phyloP scores from a whole-genome alignment of 2,329 filamentous ascomycete genomes.

The Stagonosporopsis chrysanthemi region DNA sequence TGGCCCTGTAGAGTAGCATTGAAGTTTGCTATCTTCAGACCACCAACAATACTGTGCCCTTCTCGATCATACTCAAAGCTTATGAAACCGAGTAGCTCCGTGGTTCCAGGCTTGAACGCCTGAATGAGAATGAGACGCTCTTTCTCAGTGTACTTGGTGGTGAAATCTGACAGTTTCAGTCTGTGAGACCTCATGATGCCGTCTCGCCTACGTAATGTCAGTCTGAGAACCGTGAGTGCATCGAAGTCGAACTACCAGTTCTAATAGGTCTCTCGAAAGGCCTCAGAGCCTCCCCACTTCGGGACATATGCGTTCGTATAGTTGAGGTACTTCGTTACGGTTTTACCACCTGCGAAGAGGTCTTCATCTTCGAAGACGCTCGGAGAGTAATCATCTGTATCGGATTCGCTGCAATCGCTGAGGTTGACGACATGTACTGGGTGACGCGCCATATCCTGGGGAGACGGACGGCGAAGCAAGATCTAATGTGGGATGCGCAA shows the following conservation, averaged over 20 bases:
- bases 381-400: neutral
- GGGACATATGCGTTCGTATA: neutral
- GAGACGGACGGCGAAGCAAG: neutral
- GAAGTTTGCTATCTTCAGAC: conserved; percentile 26
- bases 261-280: neutral
- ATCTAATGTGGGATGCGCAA: neutral
- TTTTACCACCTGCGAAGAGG: neutral
- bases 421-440: neutral
- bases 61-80: conserved; percentile 22
- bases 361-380: neutral
- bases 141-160: conserved; percentile 4
- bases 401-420: neutral
- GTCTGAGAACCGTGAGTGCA: neutral
- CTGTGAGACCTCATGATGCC: conserved; percentile 19
- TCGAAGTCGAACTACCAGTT: neutral
- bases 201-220: neutral
- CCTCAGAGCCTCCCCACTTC: neutral
- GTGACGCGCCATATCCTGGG: neutral
- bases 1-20: conserved; percentile 13
- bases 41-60: conserved; percentile 3
- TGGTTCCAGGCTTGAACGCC: neutral
- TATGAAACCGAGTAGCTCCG: conserved; percentile 23
- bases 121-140: conserved; percentile 3
- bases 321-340: neutral
- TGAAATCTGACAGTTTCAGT: conserved; percentile 7